Conservation (phyloP, 2,329 filamentous ascomycete genomes). For the Fusarium coffeatum region DNA sequence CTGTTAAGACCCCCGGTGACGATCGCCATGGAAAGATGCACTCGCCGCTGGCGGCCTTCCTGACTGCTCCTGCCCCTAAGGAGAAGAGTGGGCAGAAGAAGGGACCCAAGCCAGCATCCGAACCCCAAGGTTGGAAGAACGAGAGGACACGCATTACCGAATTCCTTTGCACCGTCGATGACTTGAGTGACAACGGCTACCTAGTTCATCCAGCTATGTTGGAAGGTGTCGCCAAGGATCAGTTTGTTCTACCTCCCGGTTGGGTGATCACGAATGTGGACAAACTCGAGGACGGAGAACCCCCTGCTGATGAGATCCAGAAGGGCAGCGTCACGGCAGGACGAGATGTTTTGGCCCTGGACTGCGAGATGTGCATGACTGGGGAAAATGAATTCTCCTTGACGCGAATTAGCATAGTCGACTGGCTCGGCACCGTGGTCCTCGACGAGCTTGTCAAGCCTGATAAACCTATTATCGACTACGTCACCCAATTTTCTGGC, state of each 20-base stretch:
- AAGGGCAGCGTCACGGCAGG: slow-evolving; percentile 86
- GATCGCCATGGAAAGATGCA: slow-evolving; percentile 83
- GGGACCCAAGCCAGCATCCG: slow-evolving; percentile 69
- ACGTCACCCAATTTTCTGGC: slow-evolving; percentile 90
- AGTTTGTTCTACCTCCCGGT: slow-evolving; percentile 70
- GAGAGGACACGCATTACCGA: slow-evolving; percentile 84
- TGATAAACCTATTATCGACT: slow-evolving; percentile 86
- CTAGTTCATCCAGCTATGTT: slow-evolving; percentile 84
- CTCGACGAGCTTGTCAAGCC: slow-evolving; percentile 95
- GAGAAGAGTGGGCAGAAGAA: slow-evolving; percentile 70
- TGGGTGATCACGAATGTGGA: slow-evolving; percentile 86
- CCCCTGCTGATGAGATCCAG: slow-evolving; percentile 78
- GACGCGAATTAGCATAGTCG: slow-evolving; percentile 86
- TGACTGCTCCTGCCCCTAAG: slow-evolving; percentile 78
- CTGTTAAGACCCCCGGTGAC: slow-evolving; percentile 87
- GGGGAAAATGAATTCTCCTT: slow-evolving; percentile 83
- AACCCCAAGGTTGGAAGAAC: slow-evolving; percentile 76
- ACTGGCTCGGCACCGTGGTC: slow-evolving; percentile 85
- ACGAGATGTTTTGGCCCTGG: slow-evolving; percentile 81
- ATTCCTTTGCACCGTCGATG: slow-evolving; percentile 77
- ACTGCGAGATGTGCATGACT: slow-evolving; percentile 98
- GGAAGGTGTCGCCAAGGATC: slow-evolving; percentile 64
- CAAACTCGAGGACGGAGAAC: slow-evolving; percentile 72
- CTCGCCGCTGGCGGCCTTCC: slow-evolving; percentile 86
- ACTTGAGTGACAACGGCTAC: slow-evolving; percentile 87